These are phyloP conservation scores for Torulaspora globosa DNA, from an alignment of 1,139 yeast species.

Conservation along the genomic window DNA sequence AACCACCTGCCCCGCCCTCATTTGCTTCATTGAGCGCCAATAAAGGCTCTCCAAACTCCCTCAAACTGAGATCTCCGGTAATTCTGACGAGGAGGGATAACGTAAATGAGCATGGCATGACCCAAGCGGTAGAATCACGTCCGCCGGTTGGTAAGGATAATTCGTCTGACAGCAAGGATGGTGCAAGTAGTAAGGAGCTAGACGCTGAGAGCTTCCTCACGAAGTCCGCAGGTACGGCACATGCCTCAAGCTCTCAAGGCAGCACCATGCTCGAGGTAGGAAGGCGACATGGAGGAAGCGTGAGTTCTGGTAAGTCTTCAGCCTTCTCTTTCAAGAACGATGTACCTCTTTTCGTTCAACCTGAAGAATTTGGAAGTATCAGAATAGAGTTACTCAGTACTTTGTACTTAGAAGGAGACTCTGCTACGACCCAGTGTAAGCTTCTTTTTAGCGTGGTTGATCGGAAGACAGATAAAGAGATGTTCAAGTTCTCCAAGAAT, in stretches of 20 bases:
- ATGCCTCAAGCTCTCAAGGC: conserved; percentile 4
- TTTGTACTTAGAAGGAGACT: conserved; percentile 42
- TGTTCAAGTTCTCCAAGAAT: conserved; percentile 69
- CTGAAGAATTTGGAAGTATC: conserved; percentile 62
- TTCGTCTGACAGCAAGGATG: not conserved
- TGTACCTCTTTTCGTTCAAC: conserved; percentile 54
- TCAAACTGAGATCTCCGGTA: conserved; percentile 25
- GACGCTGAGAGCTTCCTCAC: conserved; percentile 5
- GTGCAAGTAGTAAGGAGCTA: not conserved
- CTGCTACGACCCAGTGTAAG: conserved; percentile 51
- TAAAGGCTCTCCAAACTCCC: conserved; percentile 14
- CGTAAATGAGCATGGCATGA: not conserved
- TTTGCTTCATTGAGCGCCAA: conserved; percentile 12
- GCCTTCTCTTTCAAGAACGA: conserved; percentile 28
- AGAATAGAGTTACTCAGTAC: conserved; percentile 57
- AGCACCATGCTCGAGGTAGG: not conserved
- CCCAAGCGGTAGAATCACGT: not conserved
- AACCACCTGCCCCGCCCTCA: conserved; percentile 18
- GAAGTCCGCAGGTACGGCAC: conserved; percentile 10
- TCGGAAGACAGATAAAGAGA: conserved; percentile 53
- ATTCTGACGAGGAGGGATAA: conserved; percentile 18
- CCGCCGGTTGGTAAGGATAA: conserved; percentile 1
- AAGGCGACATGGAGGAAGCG: conserved; percentile 16
- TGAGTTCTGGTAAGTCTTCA: conserved; percentile 15
- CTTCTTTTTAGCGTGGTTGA: conserved; percentile 62